Evolutionary conservation across 2,329 filamentous ascomycete genomes (phyloP).

Genomic region (Trichoderma asperellum): DNA sequence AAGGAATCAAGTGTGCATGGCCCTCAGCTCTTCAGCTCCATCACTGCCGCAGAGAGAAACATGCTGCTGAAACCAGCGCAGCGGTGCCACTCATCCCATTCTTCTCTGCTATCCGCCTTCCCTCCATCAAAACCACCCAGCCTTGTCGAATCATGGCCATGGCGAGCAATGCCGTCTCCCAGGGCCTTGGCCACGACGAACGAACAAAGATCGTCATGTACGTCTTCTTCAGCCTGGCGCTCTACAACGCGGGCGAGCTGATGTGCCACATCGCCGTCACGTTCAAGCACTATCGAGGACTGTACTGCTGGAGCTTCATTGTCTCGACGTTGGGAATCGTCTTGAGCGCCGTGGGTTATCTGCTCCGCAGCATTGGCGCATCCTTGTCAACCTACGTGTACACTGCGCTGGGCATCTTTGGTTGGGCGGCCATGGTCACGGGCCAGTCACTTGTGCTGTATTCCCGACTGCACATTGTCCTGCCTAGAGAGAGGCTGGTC

Average conservation of each 20-base stretch:
- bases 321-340: constrained; percentile 41
- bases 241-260: constrained; percentile 31
- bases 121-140: not conserved
- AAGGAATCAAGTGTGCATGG: not conserved
- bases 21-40: not conserved
- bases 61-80: constrained; percentile 17
- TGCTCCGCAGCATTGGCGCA: constrained; percentile 33
- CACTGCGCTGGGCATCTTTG: constrained; percentile 29
- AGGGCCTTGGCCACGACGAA: constrained; percentile 10
- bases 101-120: not conserved
- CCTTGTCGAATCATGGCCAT: constrained; percentile 4
- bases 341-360: constrained; percentile 38
- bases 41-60: constrained; percentile 4
- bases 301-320: constrained; percentile 49
- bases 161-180: constrained; percentile 1
- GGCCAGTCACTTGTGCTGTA: constrained; percentile 65
- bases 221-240: constrained; percentile 29
- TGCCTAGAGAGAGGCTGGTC: constrained; percentile 53
- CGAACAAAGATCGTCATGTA: constrained; percentile 26
- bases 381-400: constrained; percentile 26
- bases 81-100: not conserved
- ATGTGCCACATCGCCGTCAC: constrained; percentile 52
- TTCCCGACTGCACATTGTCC: constrained; percentile 63
- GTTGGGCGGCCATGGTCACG: constrained; percentile 55
- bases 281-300: constrained; percentile 42